Evolutionary conservation across 2,329 filamentous ascomycete species (phyloP).

Genomic region (Fusarium liriodendri): DNA sequence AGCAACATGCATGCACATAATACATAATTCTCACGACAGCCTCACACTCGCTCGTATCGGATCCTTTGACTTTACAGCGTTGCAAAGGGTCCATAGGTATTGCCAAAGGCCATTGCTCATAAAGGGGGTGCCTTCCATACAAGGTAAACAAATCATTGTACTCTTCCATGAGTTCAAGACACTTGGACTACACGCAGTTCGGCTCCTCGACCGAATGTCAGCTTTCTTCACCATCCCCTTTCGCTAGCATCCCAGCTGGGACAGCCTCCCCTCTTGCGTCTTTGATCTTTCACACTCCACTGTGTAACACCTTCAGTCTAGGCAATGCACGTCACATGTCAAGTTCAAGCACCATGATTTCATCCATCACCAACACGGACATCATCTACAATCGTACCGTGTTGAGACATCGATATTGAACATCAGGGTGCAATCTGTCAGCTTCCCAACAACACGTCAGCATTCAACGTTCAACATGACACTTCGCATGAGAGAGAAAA

Average conservation of each 20-base stretch:
- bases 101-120: not conserved
- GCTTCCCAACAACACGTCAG: not conserved
- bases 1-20: not conserved
- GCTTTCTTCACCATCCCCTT: constrained; percentile 20
- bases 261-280: not conserved
- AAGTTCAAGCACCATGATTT: not conserved
- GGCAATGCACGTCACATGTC: constrained; percentile 1
- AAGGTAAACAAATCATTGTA: not conserved
- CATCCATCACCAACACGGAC: not conserved
- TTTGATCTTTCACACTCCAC: not conserved
- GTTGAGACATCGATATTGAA: not conserved
- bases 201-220: constrained; percentile 46
- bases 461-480: not conserved
- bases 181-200: constrained; percentile 11
- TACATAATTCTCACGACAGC: constrained; percentile 5
- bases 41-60: not conserved
- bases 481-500: constrained; percentile 35
- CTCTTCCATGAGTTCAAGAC: not conserved
- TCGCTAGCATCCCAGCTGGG: constrained; percentile 32
- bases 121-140: not conserved
- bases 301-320: not conserved
- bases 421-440: not conserved
- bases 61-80: not conserved
- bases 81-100: not conserved
- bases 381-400: not conserved